Percentiles rank a stretch among this genome's conserved stretches.
These are phyloP conservation scores for Globisporangium barbulae DNA, from an alignment of 352 stramenopile species.

Conservation along the genomic window DNA sequence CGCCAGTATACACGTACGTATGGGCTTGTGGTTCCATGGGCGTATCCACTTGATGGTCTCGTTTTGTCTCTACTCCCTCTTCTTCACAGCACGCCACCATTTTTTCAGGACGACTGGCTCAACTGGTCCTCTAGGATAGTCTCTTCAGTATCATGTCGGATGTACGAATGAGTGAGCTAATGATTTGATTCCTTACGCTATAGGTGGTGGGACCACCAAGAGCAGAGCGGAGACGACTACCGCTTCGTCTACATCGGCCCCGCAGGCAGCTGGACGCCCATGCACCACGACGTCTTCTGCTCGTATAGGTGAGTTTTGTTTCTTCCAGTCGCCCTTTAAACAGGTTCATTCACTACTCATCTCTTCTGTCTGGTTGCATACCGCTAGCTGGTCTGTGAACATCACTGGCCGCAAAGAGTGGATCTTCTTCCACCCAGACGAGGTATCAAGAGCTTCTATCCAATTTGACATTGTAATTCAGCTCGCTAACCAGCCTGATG, in stretches of 20 bases:
- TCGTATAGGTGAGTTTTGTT: conserved; percentile 85
- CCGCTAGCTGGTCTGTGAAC: conserved; percentile 94
- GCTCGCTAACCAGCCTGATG: neutral
- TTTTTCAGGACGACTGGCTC: conserved; percentile 92
- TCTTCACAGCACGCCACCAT: conserved; percentile 65
- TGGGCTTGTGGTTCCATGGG: neutral
- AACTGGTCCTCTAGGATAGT: conserved; percentile 60
- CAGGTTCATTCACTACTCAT: neutral
- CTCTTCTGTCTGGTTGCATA: neutral
- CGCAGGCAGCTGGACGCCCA: conserved; percentile 80
- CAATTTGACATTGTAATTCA: neutral
- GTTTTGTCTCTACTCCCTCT: conserved; percentile 30
- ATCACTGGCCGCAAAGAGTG: conserved; percentile 94
- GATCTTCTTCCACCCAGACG: conserved; percentile 82
- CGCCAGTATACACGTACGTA: conserved; percentile 52
- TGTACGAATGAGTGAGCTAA: neutral
- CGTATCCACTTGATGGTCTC: conserved; percentile 18
- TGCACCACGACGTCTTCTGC: conserved; percentile 96
- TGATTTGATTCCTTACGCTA: neutral
- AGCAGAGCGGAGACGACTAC: conserved; percentile 83
- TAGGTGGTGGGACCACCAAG: conserved; percentile 80
- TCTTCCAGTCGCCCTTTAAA: no score
- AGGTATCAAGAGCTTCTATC: conserved; percentile 44
- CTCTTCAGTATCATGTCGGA: neutral
- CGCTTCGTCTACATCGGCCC: conserved; percentile 97